Evolutionary conservation across 1,284 basidiomycete species (phyloP).

Genomic region (Puccinia hordei): DNA sequence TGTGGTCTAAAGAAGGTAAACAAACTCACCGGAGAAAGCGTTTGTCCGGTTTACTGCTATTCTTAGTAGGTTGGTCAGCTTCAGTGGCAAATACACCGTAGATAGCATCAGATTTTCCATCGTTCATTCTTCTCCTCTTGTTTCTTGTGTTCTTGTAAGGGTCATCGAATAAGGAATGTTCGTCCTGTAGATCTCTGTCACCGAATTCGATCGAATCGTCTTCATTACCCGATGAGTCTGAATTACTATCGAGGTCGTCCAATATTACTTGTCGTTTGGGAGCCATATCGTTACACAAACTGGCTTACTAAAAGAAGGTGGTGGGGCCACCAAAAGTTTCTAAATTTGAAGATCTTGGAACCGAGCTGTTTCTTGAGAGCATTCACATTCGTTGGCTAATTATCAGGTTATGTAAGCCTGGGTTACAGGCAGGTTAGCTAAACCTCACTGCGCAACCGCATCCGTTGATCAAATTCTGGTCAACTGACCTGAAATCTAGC

Average conservation of each 20-base stretch:
- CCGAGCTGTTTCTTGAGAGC: too few relatives aligned
- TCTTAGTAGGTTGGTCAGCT: constrained; percentile 69
- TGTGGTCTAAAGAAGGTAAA: neutral
- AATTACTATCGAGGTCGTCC: constrained; percentile 57
- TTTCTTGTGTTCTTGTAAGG: constrained; percentile 70
- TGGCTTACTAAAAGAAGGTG: too few relatives aligned
- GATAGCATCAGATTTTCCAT: constrained; percentile 73
- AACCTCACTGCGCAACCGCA: too few relatives aligned
- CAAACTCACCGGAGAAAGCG: constrained; percentile 32
- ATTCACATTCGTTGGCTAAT: too few relatives aligned
- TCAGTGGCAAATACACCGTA: constrained; percentile 81
- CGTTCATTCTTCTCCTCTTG: constrained; percentile 64
- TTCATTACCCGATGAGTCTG: constrained; percentile 5
- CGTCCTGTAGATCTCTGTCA: constrained; percentile 72
- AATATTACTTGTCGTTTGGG: constrained; percentile 25
- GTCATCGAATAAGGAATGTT: constrained; percentile 75
- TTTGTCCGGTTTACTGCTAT: constrained; percentile 52
- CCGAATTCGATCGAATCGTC: constrained; percentile 63
- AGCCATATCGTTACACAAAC: constrained; percentile 43
- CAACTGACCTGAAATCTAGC: too few relatives aligned
- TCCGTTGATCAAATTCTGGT: too few relatives aligned
- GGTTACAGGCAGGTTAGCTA: too few relatives aligned
- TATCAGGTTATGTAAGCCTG: too few relatives aligned
- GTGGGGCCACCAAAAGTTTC: too few relatives aligned
- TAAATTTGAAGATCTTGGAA: too few relatives aligned